Evolutionary conservation across 345 rosid species (phyloP), one percentile per base, ranked within the genome.

Genomic region (Turnera subulata): DNA sequence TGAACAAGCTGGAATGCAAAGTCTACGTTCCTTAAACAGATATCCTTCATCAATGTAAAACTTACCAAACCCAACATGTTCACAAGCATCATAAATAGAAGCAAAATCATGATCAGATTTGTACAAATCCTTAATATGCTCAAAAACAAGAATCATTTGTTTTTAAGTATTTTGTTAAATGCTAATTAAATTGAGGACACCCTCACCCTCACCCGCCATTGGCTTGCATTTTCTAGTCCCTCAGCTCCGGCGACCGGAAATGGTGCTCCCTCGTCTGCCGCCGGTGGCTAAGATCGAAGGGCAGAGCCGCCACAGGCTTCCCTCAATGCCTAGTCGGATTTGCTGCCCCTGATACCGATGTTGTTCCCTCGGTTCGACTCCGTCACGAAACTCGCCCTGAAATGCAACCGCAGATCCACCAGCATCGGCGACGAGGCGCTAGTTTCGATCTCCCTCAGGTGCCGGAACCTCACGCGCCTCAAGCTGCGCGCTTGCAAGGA

Each of bases 221-320:
- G 57, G 98, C 94, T 50, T 69, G 67, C 51, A 70, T 91, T 59
- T 91, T 88, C 42, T 92, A 84, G 74, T 85, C 69, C 12, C 81
- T 91, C 10, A 68, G 74, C 52, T 53, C 82, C 49, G 76, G 67
- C 17, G 86, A 85, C 56, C 84, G 98, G 61, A 82, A 91, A 50
- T 54, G 55, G 14, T 85, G 88, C 64, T 79, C 98, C 21, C 61
- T 88, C 3, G 96, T 91, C 2, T 82, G 88, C 73, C 74, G 80
- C 7, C 69, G 98, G 55, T 91, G 98, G 96, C 46, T 82, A 32
- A 73, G 61, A 56, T 85, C 6, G 98, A 88, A 64, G 98, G 96
- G 32, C 90, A 84, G 74, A 86, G 79, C 74, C 96, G 96, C 56
- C 81, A 84, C 68, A 81, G 95, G 37, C 83, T 91, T 82, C 92